Evolutionary conservation across 2,329 filamentous ascomycete genomes (phyloP).

Genomic region (Meredithiella fracta): DNA sequence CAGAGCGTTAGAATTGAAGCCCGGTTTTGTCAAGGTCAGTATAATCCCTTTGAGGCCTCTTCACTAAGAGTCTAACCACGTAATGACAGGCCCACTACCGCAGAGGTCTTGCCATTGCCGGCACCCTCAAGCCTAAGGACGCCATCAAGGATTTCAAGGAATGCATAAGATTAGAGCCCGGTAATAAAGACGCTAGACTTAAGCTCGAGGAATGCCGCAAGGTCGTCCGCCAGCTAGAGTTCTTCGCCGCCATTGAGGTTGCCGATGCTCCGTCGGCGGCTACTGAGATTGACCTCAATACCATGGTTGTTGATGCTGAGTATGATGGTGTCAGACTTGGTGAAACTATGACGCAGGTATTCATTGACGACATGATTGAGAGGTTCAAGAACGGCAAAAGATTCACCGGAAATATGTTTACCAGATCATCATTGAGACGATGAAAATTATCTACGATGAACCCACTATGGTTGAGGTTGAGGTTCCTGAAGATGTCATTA

Average conservation of each 20-base stretch:
- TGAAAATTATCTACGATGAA: constrained; percentile 79
- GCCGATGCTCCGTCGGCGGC: constrained; percentile 83
- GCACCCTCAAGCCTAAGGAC: constrained; percentile 75
- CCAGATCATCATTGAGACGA: constrained; percentile 82
- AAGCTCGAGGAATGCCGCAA: constrained; percentile 90
- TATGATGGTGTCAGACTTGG: constrained; percentile 75
- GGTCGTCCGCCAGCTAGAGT: constrained; percentile 79
- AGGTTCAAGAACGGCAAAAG: constrained; percentile 93
- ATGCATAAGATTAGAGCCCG: constrained; percentile 72
- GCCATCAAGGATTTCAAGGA: constrained; percentile 85
- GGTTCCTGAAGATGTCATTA: constrained; percentile 56
- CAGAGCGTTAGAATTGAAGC: constrained; percentile 78
- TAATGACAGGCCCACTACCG: constrained; percentile 68
- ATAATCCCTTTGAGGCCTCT: neutral
- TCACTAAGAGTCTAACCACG: neutral
- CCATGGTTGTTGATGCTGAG: constrained; percentile 62
- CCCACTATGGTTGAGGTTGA: constrained; percentile 92
- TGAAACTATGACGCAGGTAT: constrained; percentile 83
- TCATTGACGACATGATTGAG: constrained; percentile 93
- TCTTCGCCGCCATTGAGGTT: constrained; percentile 88
- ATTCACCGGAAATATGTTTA: constrained; percentile 93
- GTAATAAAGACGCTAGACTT: constrained; percentile 77
- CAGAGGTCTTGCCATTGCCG: constrained; percentile 77
- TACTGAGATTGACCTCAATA: constrained; percentile 74
- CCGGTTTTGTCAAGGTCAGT: constrained; percentile 70